Evolutionary conservation across 257 asterid species (phyloP).

Genomic region (Craterostigma plantagineum): DNA sequence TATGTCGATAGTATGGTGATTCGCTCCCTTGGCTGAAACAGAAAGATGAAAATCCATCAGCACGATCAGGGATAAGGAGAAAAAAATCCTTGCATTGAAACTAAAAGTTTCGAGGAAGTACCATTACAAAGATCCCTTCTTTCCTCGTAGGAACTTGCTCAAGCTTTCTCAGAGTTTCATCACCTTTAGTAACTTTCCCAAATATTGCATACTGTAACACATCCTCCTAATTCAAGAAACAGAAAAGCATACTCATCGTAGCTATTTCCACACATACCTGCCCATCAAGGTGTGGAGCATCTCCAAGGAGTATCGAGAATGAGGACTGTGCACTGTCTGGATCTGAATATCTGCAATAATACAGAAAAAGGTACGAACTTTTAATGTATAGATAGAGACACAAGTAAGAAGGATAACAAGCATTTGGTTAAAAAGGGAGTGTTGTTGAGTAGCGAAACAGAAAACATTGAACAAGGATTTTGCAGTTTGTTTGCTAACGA

Average conservation of each 20-base stretch:
- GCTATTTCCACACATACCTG: slow-evolving; percentile 23
- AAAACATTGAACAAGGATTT: too few relatives aligned
- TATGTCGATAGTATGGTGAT: slow-evolving; percentile 74
- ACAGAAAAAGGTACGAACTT: neutral
- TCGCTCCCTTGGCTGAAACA: slow-evolving; percentile 82
- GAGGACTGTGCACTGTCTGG: slow-evolving; percentile 88
- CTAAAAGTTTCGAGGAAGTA: slow-evolving; percentile 8
- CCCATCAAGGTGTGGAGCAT: slow-evolving; percentile 96
- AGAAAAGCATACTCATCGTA: neutral
- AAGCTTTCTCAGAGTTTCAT: slow-evolving; percentile 71
- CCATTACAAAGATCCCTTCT: slow-evolving; percentile 97
- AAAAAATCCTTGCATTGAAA: neutral
- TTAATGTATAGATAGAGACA: neutral
- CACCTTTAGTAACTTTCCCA: slow-evolving; percentile 91
- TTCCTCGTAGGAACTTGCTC: slow-evolving; percentile 78
- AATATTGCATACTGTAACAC: slow-evolving; percentile 72
- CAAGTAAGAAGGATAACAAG: too few relatives aligned
- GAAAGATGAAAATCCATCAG: slow-evolving; percentile 3
- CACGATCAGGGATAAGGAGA: neutral
- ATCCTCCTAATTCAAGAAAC: neutral
- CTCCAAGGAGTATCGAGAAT: slow-evolving; percentile 88
- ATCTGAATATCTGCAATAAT: slow-evolving; percentile 38
- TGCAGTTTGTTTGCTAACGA: too few relatives aligned
- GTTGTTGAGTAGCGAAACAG: neutral
- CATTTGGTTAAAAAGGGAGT: too few relatives aligned